phyloP scores from a whole-genome alignment of 139 green algal genomes.

The Chlorella sorokiniana region DNA sequence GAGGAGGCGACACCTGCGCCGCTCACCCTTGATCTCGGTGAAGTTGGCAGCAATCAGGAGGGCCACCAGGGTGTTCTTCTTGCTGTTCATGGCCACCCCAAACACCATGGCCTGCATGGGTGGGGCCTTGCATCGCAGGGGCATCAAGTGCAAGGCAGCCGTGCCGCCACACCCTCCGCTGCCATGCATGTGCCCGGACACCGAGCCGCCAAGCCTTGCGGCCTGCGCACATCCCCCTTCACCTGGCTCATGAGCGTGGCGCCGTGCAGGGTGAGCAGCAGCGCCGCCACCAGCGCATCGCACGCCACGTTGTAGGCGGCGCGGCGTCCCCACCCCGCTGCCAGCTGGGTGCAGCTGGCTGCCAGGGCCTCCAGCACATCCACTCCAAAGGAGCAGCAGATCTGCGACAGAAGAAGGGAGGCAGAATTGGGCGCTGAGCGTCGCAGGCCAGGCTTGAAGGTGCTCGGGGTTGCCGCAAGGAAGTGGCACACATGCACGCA shows the following conservation, averaged over 20 bases:
- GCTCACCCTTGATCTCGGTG: conserved; percentile 83
- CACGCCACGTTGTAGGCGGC: conserved; percentile 19
- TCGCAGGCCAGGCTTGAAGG: background rate
- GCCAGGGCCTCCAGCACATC: conserved; percentile 83
- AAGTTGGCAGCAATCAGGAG: conserved; percentile 92
- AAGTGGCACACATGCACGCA: too few relatives aligned
- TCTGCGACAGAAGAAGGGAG: conserved; percentile 46
- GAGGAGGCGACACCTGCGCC: background rate
- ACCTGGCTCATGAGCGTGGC: conserved; percentile 36
- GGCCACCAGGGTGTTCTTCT: conserved; percentile 76
- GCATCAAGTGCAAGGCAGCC: background rate
- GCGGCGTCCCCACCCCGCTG: background rate
- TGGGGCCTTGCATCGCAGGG: background rate
- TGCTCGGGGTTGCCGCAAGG: background rate
- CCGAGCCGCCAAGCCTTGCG: background rate
- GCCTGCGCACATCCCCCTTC: background rate
- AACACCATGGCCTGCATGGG: conserved; percentile 72
- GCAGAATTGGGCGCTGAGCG: background rate
- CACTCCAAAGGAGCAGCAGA: conserved; percentile 84
- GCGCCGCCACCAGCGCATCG: conserved; percentile 26
- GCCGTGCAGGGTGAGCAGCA: conserved; percentile 41
- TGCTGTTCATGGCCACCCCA: conserved; percentile 83
- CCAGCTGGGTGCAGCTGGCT: conserved; percentile 70
- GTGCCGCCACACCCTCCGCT: too few relatives aligned
- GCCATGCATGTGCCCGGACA: too few relatives aligned